These are phyloP conservation scores for Hortaea werneckii DNA, from an alignment of 2,329 filamentous ascomycete species.

Conservation along the genomic window DNA sequence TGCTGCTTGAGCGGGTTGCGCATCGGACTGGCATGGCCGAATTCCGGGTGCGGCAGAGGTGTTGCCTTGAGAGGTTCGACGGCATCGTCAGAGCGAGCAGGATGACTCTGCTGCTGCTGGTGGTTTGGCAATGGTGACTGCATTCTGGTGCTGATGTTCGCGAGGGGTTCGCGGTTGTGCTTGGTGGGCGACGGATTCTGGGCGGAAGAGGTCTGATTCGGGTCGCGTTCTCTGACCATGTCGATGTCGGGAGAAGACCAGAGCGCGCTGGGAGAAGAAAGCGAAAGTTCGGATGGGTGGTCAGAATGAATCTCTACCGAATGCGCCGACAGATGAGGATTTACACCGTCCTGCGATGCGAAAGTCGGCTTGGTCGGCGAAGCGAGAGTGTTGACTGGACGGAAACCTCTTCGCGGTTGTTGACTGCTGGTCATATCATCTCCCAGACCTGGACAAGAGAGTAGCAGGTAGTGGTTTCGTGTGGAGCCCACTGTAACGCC, in stretches of 20 bases:
- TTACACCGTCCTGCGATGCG: neutral
- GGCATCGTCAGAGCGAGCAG: constrained; percentile 5
- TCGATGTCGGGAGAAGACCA: neutral
- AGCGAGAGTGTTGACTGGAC: constrained; percentile 12
- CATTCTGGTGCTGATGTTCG: constrained; percentile 25
- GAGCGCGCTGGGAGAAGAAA: neutral
- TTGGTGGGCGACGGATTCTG: constrained; percentile 13
- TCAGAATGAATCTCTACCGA: too few relatives aligned
- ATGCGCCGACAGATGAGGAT: too few relatives aligned
- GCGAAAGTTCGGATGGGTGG: too few relatives aligned
- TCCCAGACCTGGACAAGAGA: neutral
- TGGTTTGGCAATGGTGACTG: constrained; percentile 17
- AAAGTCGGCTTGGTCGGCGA: constrained; percentile 10
- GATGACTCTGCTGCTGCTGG: constrained; percentile 1
- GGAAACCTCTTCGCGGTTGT: constrained; percentile 6
- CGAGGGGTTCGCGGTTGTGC: constrained; percentile 16
- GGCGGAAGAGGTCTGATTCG: constrained; percentile 12
- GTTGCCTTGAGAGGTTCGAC: constrained; percentile 4
- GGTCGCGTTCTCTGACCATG: constrained; percentile 17
- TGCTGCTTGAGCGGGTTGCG: constrained; percentile 32
- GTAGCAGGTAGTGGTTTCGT: neutral
- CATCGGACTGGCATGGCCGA: constrained; percentile 50
- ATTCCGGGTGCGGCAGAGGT: constrained; percentile 33
- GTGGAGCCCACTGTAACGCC: neutral
- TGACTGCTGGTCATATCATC: neutral